Conservation (phyloP, 768 basidiomycete species). For the Russula ochroleuca region DNA sequence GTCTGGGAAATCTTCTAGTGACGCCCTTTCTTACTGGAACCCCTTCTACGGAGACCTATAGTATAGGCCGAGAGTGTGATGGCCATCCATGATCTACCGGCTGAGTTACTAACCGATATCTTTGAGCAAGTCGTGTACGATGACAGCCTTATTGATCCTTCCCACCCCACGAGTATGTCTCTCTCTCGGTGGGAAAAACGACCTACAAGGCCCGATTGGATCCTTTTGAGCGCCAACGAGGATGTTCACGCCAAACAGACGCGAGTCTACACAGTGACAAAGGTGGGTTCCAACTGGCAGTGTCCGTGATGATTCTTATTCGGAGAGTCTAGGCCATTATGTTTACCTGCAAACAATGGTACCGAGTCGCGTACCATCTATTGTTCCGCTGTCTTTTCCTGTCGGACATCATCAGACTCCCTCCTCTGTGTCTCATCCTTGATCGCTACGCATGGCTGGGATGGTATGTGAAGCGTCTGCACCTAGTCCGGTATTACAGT, state of each 20-base stretch:
- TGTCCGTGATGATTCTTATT: constrained; percentile 12
- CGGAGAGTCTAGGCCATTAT: constrained; percentile 53
- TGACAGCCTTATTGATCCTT: constrained; percentile 59
- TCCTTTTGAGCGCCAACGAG: constrained; percentile 56
- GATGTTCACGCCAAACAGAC: constrained; percentile 54
- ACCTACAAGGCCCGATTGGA: constrained; percentile 46
- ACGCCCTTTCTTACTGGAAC: background rate
- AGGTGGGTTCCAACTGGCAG: constrained; percentile 41
- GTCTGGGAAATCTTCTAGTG: background rate
- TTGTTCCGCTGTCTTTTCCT: constrained; percentile 69
- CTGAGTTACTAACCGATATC: constrained; percentile 65
- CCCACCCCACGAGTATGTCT: constrained; percentile 57
- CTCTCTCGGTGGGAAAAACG: constrained; percentile 61
- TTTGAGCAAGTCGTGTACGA: constrained; percentile 70
- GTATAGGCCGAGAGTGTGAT: constrained; percentile 11
- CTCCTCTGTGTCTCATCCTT: constrained; percentile 48
- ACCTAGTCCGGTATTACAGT: constrained; percentile 52
- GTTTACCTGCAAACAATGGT: constrained; percentile 62
- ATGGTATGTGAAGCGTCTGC: constrained; percentile 72
- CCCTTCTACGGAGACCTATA: background rate
- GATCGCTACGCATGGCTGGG: constrained; percentile 52
- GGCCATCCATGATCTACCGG: constrained; percentile 44
- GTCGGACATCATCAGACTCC: constrained; percentile 52
- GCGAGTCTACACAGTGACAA: constrained; percentile 61
- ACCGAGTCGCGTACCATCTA: constrained; percentile 55